Evolutionary conservation across 345 rosid species (phyloP), one percentile per base, ranked within the genome.

Genomic region (Gossypium australe): DNA sequence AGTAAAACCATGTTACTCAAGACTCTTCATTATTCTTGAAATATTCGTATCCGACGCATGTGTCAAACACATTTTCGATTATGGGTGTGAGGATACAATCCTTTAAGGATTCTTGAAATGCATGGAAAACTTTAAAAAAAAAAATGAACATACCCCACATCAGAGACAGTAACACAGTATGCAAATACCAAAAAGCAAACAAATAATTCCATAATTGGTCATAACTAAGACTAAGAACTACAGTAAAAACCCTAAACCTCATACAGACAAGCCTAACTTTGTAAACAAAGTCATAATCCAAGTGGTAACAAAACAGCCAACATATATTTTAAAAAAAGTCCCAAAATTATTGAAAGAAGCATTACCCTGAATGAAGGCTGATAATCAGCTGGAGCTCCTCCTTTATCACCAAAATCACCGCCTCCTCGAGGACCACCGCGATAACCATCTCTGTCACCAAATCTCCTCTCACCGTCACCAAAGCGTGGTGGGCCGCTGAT

Each of bases 331-430:
- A 56, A 3, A 27, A 63, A 53, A 14, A 14, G 7, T n/a, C 9
- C 41, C 38, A 62, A 57, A 43, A 55, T 22, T 22, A 14, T 56
- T 12, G 0, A 25, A 56, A 34, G 25, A 9, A 60, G 69, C 53
- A 52, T 82, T 90, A 94, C 98, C 96, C 93, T 90, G 69, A 86
- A 94, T 22, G 93, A 83, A 70, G 98, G 98, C 63, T 89, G 80
- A 81, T 85, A 94, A 78, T 94, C 97, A 60, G 94, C 93, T 41
- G 98, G 98, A 44, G 97, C 96, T 67, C 93, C 96, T 62, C 93
- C 90, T 80, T 94, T 94, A 79, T 90, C 96, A 73, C 96, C 92
- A 58, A 82, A 89, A 25, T 94, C 97, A 78, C 92, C 94, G 9
- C 90, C 94, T 62, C 93, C 90, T 29, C 93, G 85, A 0, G 93